Base-by-base conservation (phyloP, 192 early-diverging fungal genomes). In the Coemansia sp. region DNA sequence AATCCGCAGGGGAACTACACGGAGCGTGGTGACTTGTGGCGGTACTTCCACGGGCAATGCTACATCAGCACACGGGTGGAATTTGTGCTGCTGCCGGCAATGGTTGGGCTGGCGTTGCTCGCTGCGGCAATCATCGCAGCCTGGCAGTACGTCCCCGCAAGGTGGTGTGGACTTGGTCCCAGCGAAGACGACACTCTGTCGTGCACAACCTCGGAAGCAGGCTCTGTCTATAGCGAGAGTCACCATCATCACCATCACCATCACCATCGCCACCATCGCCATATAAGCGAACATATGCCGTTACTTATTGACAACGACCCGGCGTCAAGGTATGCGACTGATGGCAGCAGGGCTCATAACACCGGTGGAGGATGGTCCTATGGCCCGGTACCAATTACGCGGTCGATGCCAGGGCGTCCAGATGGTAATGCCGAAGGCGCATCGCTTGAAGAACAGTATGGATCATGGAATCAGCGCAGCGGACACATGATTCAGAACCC, bases 221-320 rank as follows among this genome's bases (percentile, higher is more conserved):
- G 59, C 30, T 41, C 38, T 4, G 9, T 17, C 13, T 28, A 17
- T 9, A 42, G 42, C 9, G 42, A 44, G 25, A 23, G 27, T 33
- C 45, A 59, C 57, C 50, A 52, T n/a, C 55, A 42, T n/a, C 33
- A 57, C 20, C 40, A 28, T 31, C 44, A 58, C 50, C 50, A 42
- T 19, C 61, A 50, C 25, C 50, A 42, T 19, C 61, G 41, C 25
- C 34, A 58, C 33, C 59, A 62, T 17, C 38, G 33, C 30, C 50
- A 52, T 17, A 29, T 30, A 6, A 57, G 62, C 30, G 76, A 79
- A 22, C 67, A 66, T 44, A 62, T 50, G 44, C 78, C 78, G 44
- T 50, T 81, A 47, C 73, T 81, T 2, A 75, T 81, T 20, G 78
- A 81, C 66, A 81, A 75, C 23, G 78, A 81, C 23, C 78, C 78